Base-by-base conservation (phyloP, 805 yeast genomes). In the Cyberlindnera mrakii region DNA sequence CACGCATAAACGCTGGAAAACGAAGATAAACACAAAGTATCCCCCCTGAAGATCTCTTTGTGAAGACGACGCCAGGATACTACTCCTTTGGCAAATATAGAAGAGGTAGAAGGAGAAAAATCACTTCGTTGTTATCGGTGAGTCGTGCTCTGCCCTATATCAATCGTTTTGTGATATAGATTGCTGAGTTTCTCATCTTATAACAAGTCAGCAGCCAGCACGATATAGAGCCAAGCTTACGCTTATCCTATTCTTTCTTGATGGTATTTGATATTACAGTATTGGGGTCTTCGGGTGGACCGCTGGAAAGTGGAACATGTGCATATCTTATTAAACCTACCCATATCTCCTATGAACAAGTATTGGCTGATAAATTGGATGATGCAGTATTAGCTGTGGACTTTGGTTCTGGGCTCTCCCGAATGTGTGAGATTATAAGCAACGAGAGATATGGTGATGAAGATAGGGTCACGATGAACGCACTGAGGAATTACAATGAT, bases 241-340 rank as follows among this genome's bases (percentile, higher is more conserved):
- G 11, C 27, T 1, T 23, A 23, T 23, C 9, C 9, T 23, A 11
- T 23, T 23, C 27, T 10, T 23, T 23, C 27, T 11, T 23, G 16
- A 36, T 36, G 39, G 18, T 40, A 18, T 82, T 82, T 55, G 85
- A 82, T 47, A 52, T 85, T 16, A 77, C 84, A 1, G 74, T 82
- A 20, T 63, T 85, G 48, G 96, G 96, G 6, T 75, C 85, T 19
- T 75, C 86, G 3, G 96, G 96, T 6, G 96, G 96, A 2, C 96
- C 96, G 0, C 57, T 80, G 11, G 93, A 85, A 29, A 75, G 80
- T 6, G 65, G 71, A 15, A 85, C 84, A 4, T 86, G 91, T 49
- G 71, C 86, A 3, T 74, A 80, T 46, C 63, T 89, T 41, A 51
- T 89, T 16, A 84, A 85, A 54, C 80, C 88, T 0, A 54, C 71